A percentile compares a stretch with the other conserved stretches of the same genome.
These are phyloP conservation scores for Colletotrichum somersetense DNA, from an alignment of 2,329 filamentous ascomycete species.

Conservation along the genomic window DNA sequence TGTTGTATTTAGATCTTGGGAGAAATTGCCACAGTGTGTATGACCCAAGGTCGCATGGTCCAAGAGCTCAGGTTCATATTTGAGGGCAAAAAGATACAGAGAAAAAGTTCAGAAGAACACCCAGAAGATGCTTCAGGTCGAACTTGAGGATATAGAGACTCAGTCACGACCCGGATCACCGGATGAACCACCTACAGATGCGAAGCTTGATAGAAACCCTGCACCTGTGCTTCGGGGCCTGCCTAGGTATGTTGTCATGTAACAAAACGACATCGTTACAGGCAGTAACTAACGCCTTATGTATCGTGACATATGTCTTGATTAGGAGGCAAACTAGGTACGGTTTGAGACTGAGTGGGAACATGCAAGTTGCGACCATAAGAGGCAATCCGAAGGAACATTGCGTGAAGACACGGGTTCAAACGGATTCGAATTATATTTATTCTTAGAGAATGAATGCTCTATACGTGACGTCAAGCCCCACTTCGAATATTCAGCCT, in stretches of 20 bases:
- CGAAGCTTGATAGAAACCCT: background rate
- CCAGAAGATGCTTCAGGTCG: conserved; percentile 41
- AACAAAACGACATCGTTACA: no score
- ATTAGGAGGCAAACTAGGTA: background rate
- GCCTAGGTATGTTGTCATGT: background rate
- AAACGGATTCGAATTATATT: background rate
- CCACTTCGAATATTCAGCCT: background rate
- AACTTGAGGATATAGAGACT: conserved; percentile 23
- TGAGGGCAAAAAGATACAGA: conserved; percentile 38
- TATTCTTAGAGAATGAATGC: background rate
- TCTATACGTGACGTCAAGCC: conserved; percentile 22
- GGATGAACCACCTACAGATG: background rate
- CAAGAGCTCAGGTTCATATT: conserved; percentile 69
- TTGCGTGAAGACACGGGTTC: background rate
- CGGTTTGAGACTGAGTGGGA: background rate
- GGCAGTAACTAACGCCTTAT: no score
- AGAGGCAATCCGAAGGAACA: background rate
- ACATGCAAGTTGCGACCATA: no score
- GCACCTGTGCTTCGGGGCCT: background rate
- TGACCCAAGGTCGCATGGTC: conserved; percentile 83
- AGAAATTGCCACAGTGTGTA: conserved; percentile 72
- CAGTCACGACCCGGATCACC: background rate
- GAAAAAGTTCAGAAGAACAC: conserved; percentile 41
- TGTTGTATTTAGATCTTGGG: conserved; percentile 59
- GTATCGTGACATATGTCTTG: background rate